Conservation (phyloP, 768 basidiomycete species). For the Paxillus involutus region DNA sequence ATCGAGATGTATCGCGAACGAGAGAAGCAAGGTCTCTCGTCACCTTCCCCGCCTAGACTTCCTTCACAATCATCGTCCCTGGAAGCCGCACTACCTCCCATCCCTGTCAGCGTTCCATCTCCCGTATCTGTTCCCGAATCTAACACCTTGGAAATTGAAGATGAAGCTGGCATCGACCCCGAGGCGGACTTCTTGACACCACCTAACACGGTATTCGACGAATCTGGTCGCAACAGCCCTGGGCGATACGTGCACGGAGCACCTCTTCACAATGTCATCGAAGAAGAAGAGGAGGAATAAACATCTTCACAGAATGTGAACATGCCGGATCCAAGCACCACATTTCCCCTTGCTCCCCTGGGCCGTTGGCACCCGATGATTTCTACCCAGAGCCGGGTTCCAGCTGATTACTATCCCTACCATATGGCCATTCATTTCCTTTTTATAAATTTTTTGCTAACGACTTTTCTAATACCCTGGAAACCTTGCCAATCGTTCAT, state of each 20-base stretch:
- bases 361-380: slow-evolving; percentile 2
- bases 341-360: not conserved
- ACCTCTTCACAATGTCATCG: slow-evolving; percentile 82
- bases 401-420: slow-evolving; percentile 2
- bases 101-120: slow-evolving; percentile 11
- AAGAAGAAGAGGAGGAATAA: slow-evolving; percentile 73
- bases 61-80: slow-evolving; percentile 32
- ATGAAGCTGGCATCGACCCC: slow-evolving; percentile 29
- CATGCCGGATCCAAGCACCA: slow-evolving; percentile 13
- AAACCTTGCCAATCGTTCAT: slow-evolving; percentile 25
- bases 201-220: slow-evolving; percentile 38
- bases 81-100: slow-evolving; percentile 4
- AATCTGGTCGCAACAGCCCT: slow-evolving; percentile 61
- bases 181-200: slow-evolving; percentile 28
- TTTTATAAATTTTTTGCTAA: slow-evolving; percentile 7
- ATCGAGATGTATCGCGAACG: slow-evolving; percentile 85
- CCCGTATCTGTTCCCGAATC: slow-evolving; percentile 17
- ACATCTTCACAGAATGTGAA: slow-evolving; percentile 14
- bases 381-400: not conserved
- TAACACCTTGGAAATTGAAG: slow-evolving; percentile 25
- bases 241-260: slow-evolving; percentile 80
- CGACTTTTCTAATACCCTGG: slow-evolving; percentile 25
- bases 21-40: slow-evolving; percentile 44
- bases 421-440: slow-evolving; percentile 12
- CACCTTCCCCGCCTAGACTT: slow-evolving; percentile 27